phyloP scores from a whole-genome alignment of 495 filamentous ascomycete genomes.

The Penicillium dipodomyicola region DNA sequence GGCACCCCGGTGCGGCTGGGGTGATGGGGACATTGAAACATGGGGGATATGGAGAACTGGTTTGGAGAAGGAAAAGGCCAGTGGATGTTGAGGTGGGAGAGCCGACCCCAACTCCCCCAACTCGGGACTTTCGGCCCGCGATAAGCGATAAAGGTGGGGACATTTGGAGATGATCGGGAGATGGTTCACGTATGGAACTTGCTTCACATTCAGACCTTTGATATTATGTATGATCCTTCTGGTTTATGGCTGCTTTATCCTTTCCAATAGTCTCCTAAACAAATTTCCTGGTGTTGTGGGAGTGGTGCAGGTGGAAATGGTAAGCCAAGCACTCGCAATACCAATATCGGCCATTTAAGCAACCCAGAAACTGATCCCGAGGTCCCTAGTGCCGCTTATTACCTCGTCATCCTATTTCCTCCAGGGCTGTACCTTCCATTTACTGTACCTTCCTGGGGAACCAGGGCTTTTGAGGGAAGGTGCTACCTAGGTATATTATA shows the following conservation, averaged over 20 bases:
- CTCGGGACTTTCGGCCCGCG: conserved; percentile 9
- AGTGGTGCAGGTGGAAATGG: conserved; percentile 33
- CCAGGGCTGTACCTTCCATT: too few relatives aligned
- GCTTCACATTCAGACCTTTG: neutral
- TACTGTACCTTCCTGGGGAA: too few relatives aligned
- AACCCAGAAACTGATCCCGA: too few relatives aligned
- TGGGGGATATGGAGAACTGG: conserved; percentile 28
- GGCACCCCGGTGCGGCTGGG: conserved; percentile 22
- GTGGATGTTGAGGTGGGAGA: conserved; percentile 16
- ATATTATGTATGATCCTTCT: neutral
- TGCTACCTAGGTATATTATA: too few relatives aligned
- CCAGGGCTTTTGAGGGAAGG: too few relatives aligned
- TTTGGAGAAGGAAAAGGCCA: conserved; percentile 24
- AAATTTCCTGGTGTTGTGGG: too few relatives aligned
- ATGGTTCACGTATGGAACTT: neutral
- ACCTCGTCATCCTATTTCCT: too few relatives aligned
- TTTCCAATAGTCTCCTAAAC: too few relatives aligned
- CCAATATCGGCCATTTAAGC: neutral
- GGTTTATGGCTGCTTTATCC: neutral
- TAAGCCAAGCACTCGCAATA: conserved; percentile 4
- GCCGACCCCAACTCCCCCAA: conserved; percentile 15
- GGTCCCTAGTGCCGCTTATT: too few relatives aligned
- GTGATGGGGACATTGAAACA: conserved; percentile 37
- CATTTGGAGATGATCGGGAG: neutral
- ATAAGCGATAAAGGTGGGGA: conserved; percentile 15